These are phyloP conservation scores for Mariannaea sp. DNA, from an alignment of 2,329 filamentous ascomycete genomes.

Conservation along the genomic window DNA sequence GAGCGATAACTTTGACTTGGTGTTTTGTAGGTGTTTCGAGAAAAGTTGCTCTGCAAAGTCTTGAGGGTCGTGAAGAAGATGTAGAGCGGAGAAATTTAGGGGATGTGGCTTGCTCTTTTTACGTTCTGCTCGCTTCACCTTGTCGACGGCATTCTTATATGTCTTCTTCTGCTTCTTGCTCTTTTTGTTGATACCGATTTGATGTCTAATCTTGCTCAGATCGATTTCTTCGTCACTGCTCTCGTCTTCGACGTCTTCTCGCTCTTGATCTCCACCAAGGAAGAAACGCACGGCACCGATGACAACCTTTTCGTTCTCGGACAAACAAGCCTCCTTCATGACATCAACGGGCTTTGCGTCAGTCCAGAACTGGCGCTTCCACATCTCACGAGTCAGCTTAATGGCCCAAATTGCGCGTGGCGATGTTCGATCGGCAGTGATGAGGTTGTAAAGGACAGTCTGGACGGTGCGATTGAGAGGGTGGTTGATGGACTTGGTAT, in stretches of 20 bases:
- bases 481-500: slow-evolving; percentile 87
- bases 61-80: slow-evolving; percentile 92
- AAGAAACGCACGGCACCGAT: slow-evolving; percentile 91
- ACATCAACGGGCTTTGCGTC: slow-evolving; percentile 95
- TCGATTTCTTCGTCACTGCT: slow-evolving; percentile 81
- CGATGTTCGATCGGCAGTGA: slow-evolving; percentile 83
- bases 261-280: slow-evolving; percentile 92
- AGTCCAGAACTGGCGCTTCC: slow-evolving; percentile 96
- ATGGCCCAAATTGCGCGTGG: slow-evolving; percentile 93
- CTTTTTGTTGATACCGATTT: slow-evolving; percentile 94
- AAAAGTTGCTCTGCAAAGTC: slow-evolving; percentile 91
- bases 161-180: slow-evolving; percentile 82
- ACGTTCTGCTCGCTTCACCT: slow-evolving; percentile 79
- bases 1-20: slow-evolving; percentile 81
- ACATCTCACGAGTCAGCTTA: slow-evolving; percentile 92
- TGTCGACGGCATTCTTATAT: slow-evolving; percentile 80
- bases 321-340: slow-evolving; percentile 91
- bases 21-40: slow-evolving; percentile 85
- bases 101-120: slow-evolving; percentile 88
- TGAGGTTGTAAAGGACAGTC: slow-evolving; percentile 88
- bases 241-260: slow-evolving; percentile 90
- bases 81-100: slow-evolving; percentile 94
- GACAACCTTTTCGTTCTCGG: slow-evolving; percentile 92
- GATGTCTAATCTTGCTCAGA: slow-evolving; percentile 80
- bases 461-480: slow-evolving; percentile 92